Evolutionary conservation across 805 yeast species (phyloP).

Genomic region (Ogataea wickerhamii): DNA sequence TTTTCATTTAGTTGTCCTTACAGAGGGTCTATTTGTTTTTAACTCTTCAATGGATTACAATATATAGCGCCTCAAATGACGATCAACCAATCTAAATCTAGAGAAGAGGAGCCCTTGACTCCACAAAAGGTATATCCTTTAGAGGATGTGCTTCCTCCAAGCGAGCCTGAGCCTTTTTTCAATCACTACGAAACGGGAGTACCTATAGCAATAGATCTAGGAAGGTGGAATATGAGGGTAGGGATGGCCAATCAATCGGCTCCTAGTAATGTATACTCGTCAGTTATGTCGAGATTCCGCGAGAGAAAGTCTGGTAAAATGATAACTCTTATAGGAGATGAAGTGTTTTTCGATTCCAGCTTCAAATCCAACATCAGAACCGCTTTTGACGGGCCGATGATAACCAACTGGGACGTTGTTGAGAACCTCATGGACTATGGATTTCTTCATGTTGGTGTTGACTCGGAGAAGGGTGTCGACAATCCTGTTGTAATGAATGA

Average conservation of each 20-base stretch:
- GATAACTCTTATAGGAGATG: conserved; percentile 79
- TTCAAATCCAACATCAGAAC: conserved; percentile 65
- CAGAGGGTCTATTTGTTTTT: too few species aligned
- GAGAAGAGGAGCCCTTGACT: conserved; percentile 31
- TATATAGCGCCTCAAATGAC: conserved; percentile 2
- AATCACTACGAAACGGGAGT: conserved; percentile 46
- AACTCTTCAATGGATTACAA: too few species aligned
- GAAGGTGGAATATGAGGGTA: conserved; percentile 55
- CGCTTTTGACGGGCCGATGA: conserved; percentile 83
- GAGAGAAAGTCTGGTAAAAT: conserved; percentile 67
- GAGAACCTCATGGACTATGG: conserved; percentile 83
- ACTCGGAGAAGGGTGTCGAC: conserved; percentile 48
- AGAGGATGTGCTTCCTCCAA: conserved; percentile 38
- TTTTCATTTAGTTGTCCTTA: too few species aligned
- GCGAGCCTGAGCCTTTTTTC: conserved; percentile 44
- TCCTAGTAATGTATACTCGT: conserved; percentile 68
- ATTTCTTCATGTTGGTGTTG: conserved; percentile 73
- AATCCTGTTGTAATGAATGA: conserved; percentile 85
- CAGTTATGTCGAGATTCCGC: conserved; percentile 66
- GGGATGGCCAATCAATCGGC: conserved; percentile 48
- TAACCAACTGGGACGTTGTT: conserved; percentile 89
- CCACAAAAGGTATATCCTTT: conserved; percentile 42
- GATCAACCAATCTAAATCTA: conserved; percentile 9
- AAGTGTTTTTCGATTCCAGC: conserved; percentile 66
- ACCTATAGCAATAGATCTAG: conserved; percentile 90